Evolutionary conservation across 2,329 filamentous ascomycete genomes (phyloP), one percentile per base, ranked within the genome.

Genomic region (Camillea tinctor): DNA sequence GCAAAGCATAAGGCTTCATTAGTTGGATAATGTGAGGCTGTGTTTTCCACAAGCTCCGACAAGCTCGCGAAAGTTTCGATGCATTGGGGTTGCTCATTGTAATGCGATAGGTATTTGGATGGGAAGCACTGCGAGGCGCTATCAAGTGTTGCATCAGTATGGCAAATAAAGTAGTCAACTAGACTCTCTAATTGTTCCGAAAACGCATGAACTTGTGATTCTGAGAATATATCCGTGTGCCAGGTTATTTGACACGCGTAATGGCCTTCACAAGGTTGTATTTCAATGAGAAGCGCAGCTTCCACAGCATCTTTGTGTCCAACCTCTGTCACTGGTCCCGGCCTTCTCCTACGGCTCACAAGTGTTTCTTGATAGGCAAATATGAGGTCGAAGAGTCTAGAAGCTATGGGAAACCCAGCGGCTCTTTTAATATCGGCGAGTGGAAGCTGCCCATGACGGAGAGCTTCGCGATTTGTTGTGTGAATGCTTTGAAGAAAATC

Each of bases 281-380:
- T 79, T 69, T 97, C 93, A 6, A 96, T 71, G 2, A 93, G 82
- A 1, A 96, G 71, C 58, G 85, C 87, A 50, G 91, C 93, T 70
- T 96, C 93, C 6, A 95, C 78, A 21, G 85, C 84, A 70, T 97
- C 93, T 4, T 81, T 74, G 56, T 89, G 86, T 23, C 83, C 80
- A 0, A 84, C 71, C 57, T 92, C 79, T 9, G 69, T 73, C 0
- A 94, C 77, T 1, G 71, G 40, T 2, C 73, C 66, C 1, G 64
- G 61, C 1, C 50, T 30, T 26, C 63, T 19, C 50, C 55, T 55
- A 23, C 63, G 68, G 66, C 67, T 76, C 69, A 78, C 75, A 1
- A 89, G 77, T 0, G 88, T 90, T 69, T 96, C 89, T 68, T 97
- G 93, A 80, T 93, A 97, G 0, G 93, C 88, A 68, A 96, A 88